Evolutionary conservation across 306 rosid genomes (phyloP).

Genomic region (Vigna unguiculata): DNA sequence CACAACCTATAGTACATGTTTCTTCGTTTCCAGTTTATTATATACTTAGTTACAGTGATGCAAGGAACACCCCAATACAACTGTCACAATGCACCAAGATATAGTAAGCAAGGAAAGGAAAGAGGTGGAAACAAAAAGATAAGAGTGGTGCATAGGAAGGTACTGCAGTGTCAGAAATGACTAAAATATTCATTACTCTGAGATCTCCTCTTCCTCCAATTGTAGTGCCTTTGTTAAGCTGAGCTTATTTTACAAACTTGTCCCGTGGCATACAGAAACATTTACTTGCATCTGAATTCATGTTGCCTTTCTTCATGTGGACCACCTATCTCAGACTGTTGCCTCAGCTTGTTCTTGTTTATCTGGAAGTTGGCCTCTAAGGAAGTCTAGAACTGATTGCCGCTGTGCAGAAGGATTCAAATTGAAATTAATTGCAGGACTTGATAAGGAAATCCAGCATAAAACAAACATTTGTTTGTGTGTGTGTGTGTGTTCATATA

Average conservation of each 20-base stretch:
- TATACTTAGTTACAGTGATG: conserved; percentile 41
- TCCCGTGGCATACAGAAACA: conserved; percentile 33
- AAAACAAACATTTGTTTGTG: not conserved
- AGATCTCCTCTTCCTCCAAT: conserved; percentile 40
- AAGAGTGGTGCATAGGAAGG: conserved; percentile 27
- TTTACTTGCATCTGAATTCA: conserved; percentile 33
- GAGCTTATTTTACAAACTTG: conserved; percentile 40
- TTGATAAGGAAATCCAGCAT: conserved; percentile 27
- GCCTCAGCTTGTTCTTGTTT: conserved; percentile 59
- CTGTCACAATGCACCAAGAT: conserved; percentile 26
- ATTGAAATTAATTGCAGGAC: conserved; percentile 22
- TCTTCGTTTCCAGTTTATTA: conserved; percentile 32
- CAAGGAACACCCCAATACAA: conserved; percentile 22
- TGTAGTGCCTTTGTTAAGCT: conserved; percentile 21
- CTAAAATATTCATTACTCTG: conserved; percentile 31
- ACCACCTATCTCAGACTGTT: conserved; percentile 42
- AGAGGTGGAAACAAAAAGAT: conserved; percentile 32
- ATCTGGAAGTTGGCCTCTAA: conserved; percentile 65
- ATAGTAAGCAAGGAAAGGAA: not conserved
- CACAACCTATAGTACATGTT: conserved; percentile 12
- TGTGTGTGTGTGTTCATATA: too few species aligned
- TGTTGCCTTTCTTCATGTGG: conserved; percentile 28
- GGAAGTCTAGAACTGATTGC: conserved; percentile 78
- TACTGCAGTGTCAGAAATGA: conserved; percentile 32
- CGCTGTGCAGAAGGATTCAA: conserved; percentile 52